These are phyloP conservation scores for Colletotrichum magnum DNA, from an alignment of 2,329 filamentous ascomycete species.

Conservation along the genomic window DNA sequence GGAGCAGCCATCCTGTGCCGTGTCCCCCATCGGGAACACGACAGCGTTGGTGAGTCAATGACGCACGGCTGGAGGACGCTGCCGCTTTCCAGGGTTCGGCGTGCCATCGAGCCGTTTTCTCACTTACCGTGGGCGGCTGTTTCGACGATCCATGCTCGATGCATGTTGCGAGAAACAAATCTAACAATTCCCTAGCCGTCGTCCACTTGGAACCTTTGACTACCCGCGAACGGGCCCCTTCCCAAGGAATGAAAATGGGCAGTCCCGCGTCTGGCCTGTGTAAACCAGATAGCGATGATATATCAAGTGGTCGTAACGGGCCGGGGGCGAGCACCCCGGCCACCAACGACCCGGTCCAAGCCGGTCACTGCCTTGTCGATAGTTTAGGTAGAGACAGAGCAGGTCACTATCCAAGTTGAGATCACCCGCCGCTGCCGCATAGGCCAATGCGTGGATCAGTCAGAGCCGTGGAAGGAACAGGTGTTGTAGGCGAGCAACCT, in stretches of 20 bases:
- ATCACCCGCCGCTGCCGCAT: no score
- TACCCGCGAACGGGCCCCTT: conserved; percentile 13
- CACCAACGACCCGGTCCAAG: no score
- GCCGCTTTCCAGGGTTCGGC: conserved; percentile 17
- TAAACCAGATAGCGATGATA: no score
- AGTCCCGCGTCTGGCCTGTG: neutral
- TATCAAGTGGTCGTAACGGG: no score
- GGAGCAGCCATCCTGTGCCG: conserved; percentile 16
- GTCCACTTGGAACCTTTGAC: neutral
- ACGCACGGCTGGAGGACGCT: neutral
- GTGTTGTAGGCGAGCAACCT: no score
- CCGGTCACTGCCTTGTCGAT: no score
- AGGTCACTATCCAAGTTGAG: no score
- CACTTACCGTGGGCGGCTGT: neutral
- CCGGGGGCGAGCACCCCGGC: no score
- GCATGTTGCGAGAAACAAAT: neutral
- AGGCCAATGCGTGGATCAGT: no score
- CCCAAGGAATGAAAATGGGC: neutral
- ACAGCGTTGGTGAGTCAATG: conserved; percentile 12
- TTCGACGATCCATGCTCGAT: conserved; percentile 16
- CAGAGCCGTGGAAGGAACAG: no score
- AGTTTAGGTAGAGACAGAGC: no score
- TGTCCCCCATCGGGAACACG: conserved; percentile 24
- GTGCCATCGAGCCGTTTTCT: conserved; percentile 26
- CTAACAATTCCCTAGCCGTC: no score